These are phyloP conservation scores for Phytophthora parvispora DNA, from an alignment of 352 stramenopile species.

Conservation along the genomic window DNA sequence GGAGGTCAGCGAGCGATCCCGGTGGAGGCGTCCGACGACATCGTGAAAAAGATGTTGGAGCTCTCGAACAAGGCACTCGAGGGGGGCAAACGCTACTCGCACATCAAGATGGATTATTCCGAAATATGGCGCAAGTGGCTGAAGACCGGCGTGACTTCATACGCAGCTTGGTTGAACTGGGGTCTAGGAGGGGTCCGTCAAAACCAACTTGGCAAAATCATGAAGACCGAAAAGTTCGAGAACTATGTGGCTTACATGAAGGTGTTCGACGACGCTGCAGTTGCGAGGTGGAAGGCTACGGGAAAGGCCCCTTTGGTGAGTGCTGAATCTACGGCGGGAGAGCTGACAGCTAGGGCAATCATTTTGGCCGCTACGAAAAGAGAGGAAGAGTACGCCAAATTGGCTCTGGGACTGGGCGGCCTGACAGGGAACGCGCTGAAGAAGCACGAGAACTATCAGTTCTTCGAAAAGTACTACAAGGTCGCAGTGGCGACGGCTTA, in stretches of 20 bases:
- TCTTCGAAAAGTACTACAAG: neutral
- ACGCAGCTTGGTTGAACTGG: neutral
- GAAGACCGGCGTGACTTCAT: neutral
- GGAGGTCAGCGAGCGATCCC: too few species aligned
- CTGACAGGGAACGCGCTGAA: neutral
- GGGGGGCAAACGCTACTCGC: neutral
- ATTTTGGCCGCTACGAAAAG: neutral
- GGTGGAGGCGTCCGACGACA: neutral
- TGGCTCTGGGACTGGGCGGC: neutral
- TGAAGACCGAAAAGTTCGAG: neutral
- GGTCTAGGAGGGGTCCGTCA: neutral
- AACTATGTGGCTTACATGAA: neutral
- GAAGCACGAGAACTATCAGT: neutral
- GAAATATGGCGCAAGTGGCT: neutral
- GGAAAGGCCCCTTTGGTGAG: neutral
- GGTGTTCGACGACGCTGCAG: neutral
- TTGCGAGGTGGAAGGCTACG: neutral
- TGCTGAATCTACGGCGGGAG: neutral
- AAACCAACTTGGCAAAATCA: neutral
- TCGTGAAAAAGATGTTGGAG: neutral
- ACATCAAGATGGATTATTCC: neutral
- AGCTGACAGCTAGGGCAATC: neutral
- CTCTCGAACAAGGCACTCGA: neutral
- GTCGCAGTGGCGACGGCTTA: neutral
- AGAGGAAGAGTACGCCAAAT: neutral